phyloP scores from a whole-genome alignment of 176 grass and related monocot species.

The maize (Zea mays) region Zm-B73-REFERENCE-NAM-5.0 NC_050097.1:149552001-149552500 shows the following conservation, averaged over 20 bases:
- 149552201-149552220: constrained; percentile 80
- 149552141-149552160: constrained; percentile 85
- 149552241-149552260: constrained; percentile 19
- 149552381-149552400: too few relatives aligned
- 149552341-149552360: too few relatives aligned
- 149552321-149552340: too few relatives aligned
- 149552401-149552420: too few relatives aligned
- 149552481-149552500: too few relatives aligned
- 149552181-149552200: constrained; percentile 89
- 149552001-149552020: constrained; percentile 25
- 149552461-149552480: too few relatives aligned
- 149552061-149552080: constrained; percentile 47
- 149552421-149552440: too few relatives aligned
- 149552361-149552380: too few relatives aligned
- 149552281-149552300: too few relatives aligned
- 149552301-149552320: too few relatives aligned
- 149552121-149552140: constrained; percentile 93
- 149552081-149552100: constrained; percentile 81
- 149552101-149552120: constrained; percentile 99
- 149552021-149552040: constrained; percentile 7
- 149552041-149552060: not conserved
- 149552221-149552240: constrained; percentile 32
- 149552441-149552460: too few relatives aligned
- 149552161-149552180: constrained; percentile 91
- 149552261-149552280: constrained; percentile 42